Evolutionary conservation across 2,329 filamentous ascomycete genomes (phyloP), one percentile per base, ranked within the genome.

Genomic region (Torrubiellomyces zombiae): DNA sequence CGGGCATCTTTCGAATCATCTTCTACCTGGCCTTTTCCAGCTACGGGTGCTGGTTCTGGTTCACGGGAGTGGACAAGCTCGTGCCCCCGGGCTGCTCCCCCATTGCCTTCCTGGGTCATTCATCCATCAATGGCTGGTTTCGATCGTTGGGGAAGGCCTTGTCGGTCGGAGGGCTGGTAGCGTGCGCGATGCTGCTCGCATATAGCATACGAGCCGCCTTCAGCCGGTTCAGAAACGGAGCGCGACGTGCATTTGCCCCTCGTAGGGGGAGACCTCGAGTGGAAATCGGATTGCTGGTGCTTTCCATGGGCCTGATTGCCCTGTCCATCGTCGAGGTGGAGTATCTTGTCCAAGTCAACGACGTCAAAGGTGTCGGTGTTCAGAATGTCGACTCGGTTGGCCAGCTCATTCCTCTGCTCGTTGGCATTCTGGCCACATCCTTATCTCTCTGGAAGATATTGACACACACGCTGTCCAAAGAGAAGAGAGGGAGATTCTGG

Each of bases 21-120:
- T 38, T 41, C 20, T 40, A 41, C 28, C 28, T 23, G 5, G 38
- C 32, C 6, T 18, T 41, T 4, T 34, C 38, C 1, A 26, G 33
- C 2, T 41, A 38, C 20, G 38, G 34, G 3, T 28, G 32, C 28
- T 41, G 36, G 36, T 39, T 41, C 29, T 41, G 37, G 37, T 39
- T 34, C 21, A 2, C 6, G 4, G 36, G 37, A 9, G 7, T 38
- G n/a, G 34, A 40, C 19, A 8, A 24, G 21, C 12, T 14, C 21
- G 2, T 26, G 25, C 19, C n/a, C n/a, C n/a, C n/a, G n/a, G 27
- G 12, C 0, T 34, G 30, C 4, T 17, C 18, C 2, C 29, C 36
- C 7, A 20, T 38, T 10, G 35, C 31, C 16, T 40, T 40, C 21
- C 33, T 40, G 9, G 31, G 33, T 2, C 18, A 23, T 10, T 22